phyloP scores from a whole-genome alignment of 2,329 filamentous ascomycete genomes.

The Fusarium foetens region DNA sequence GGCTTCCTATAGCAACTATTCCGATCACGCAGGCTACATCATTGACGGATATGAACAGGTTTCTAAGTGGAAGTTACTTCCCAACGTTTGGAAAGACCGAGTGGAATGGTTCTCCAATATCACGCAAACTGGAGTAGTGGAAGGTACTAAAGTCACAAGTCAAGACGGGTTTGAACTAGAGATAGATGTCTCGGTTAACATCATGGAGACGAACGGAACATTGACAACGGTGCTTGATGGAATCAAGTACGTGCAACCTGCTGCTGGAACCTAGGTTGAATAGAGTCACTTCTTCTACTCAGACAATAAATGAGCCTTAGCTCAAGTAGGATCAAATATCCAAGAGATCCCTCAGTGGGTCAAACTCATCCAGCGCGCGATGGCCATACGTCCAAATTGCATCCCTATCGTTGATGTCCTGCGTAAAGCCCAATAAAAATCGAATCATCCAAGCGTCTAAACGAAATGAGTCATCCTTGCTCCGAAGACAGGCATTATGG shows the following conservation, averaged over 20 bases:
- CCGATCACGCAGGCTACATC: background rate
- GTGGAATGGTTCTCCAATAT: constrained; percentile 55
- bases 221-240: background rate
- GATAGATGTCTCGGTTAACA: constrained; percentile 11
- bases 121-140: constrained; percentile 45
- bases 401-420: background rate
- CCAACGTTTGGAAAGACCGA: constrained; percentile 30
- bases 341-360: background rate
- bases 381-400: background rate
- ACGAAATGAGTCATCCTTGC: constrained; percentile 9
- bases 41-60: constrained; percentile 27
- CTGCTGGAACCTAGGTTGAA: background rate
- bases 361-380: background rate
- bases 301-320: background rate
- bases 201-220: constrained; percentile 3
- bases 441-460: constrained; percentile 23
- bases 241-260: background rate
- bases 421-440: background rate
- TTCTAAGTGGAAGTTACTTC: background rate
- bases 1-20: background rate
- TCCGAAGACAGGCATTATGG: constrained; percentile 17
- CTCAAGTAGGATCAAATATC: background rate
- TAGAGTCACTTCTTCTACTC: background rate
- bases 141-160: constrained; percentile 52
- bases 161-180: constrained; percentile 11